These are phyloP conservation scores for Botryosphaeria dothidea DNA, from an alignment of 2,329 filamentous ascomycete species.

Conservation along the genomic window DNA sequence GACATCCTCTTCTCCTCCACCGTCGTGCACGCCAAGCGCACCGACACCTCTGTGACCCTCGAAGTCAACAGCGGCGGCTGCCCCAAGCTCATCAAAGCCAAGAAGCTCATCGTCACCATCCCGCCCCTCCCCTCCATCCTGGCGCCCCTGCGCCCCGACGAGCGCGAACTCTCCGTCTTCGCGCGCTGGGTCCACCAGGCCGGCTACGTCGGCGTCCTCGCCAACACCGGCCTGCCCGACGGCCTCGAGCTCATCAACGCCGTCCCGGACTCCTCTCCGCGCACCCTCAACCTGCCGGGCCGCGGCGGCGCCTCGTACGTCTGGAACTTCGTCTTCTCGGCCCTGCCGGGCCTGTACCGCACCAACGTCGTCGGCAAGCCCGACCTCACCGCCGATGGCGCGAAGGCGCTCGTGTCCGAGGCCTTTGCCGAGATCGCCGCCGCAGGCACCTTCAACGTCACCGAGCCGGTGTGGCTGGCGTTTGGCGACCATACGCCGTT, in stretches of 20 bases:
- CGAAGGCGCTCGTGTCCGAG: background rate
- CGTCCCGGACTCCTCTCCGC: constrained; percentile 32
- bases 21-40: background rate
- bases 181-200: constrained; percentile 37
- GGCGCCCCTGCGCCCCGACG: constrained; percentile 50
- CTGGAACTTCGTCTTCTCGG: constrained; percentile 19
- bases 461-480: constrained; percentile 22
- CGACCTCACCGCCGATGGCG: background rate
- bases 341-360: constrained; percentile 20
- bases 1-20: constrained; percentile 22
- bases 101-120: constrained; percentile 45
- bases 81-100: constrained; percentile 35
- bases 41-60: constrained; percentile 5
- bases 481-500: constrained; percentile 29
- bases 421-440: background rate
- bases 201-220: constrained; percentile 43
- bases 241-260: constrained; percentile 29
- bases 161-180: constrained; percentile 43
- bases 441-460: background rate
- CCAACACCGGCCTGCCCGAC: constrained; percentile 40
- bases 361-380: constrained; percentile 24
- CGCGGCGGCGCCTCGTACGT: background rate
- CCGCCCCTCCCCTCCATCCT: constrained; percentile 41
- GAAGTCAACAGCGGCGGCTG: constrained; percentile 24
- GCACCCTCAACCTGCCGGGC: constrained; percentile 28